Conservation (phyloP, 148 eudicot genomes). For the Limonium bicolor region DNA sequence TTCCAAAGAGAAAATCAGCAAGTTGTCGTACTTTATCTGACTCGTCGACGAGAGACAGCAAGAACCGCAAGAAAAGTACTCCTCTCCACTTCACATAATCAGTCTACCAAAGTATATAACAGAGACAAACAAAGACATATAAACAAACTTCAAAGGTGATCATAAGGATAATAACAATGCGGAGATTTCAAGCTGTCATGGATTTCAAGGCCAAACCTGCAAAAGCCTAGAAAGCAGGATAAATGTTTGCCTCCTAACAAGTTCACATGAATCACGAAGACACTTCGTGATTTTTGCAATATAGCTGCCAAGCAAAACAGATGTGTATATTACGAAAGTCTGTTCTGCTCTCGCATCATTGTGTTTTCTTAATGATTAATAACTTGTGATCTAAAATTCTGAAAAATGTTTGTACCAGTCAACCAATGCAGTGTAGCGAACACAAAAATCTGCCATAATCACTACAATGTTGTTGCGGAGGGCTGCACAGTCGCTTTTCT, state of each 20-base stretch:
- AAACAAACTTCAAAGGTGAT: too few relatives aligned
- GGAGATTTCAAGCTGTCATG: too few relatives aligned
- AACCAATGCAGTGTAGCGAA: constrained; percentile 87
- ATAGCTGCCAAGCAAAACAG: constrained; percentile 38
- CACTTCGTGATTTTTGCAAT: constrained; percentile 85
- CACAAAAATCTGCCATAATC: constrained; percentile 90
- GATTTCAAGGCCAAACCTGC: constrained; percentile 38
- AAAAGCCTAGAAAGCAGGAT: constrained; percentile 75
- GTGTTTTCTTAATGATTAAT: neutral
- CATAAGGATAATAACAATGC: too few relatives aligned
- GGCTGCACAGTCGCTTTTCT: constrained; percentile 74
- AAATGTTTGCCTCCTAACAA: constrained; percentile 91
- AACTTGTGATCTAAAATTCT: too few relatives aligned
- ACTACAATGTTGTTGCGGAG: constrained; percentile 82
- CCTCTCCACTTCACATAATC: constrained; percentile 99
- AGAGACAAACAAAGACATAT: too few relatives aligned
- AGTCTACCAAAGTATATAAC: constrained; percentile 44
- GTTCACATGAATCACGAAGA: constrained; percentile 89
- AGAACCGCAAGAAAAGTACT: constrained; percentile 74
- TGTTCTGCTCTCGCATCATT: neutral
- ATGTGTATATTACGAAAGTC: neutral
- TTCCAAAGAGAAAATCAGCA: constrained; percentile 89
- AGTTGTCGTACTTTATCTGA: constrained; percentile 77
- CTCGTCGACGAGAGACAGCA: constrained; percentile 81
- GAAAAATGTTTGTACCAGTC: constrained; percentile 72